These are phyloP conservation scores for Decorospora gaudefroyi DNA, from an alignment of 2,329 filamentous ascomycete species.

Conservation along the genomic window DNA sequence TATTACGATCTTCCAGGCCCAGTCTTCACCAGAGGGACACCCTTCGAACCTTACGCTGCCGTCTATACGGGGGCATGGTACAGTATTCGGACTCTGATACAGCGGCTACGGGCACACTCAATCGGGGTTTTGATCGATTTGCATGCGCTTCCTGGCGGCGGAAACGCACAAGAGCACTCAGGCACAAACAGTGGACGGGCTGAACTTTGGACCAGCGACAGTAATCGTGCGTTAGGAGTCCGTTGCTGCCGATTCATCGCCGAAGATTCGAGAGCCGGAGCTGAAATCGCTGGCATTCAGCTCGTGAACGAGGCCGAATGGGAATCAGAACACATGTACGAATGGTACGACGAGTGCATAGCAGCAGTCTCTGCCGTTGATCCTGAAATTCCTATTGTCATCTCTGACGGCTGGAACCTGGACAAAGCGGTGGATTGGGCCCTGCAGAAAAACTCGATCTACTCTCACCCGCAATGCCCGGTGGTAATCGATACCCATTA, in stretches of 20 bases:
- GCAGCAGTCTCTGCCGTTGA: slow-evolving; percentile 55
- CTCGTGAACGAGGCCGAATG: slow-evolving; percentile 61
- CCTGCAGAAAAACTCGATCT: slow-evolving; percentile 47
- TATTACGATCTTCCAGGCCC: slow-evolving; percentile 61
- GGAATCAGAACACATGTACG: slow-evolving; percentile 58
- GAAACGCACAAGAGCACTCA: slow-evolving; percentile 60
- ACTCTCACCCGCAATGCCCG: slow-evolving; percentile 48
- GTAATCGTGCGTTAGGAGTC: slow-evolving; percentile 54
- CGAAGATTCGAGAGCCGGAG: slow-evolving; percentile 50
- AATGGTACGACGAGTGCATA: slow-evolving; percentile 61
- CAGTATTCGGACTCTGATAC: slow-evolving; percentile 55
- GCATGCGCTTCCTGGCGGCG: slow-evolving; percentile 63
- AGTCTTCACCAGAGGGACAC: slow-evolving; percentile 56
- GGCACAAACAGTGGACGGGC: slow-evolving; percentile 59
- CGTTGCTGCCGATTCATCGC: slow-evolving; percentile 58
- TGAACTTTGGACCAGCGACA: slow-evolving; percentile 55
- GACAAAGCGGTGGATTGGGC: slow-evolving; percentile 53
- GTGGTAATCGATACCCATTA: slow-evolving; percentile 63
- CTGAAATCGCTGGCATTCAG: slow-evolving; percentile 60
- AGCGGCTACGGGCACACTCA: slow-evolving; percentile 52
- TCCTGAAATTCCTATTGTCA: slow-evolving; percentile 58
- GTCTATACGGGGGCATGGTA: slow-evolving; percentile 61
- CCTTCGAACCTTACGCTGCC: slow-evolving; percentile 55
- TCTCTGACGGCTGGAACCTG: slow-evolving; percentile 64
- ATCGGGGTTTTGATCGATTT: slow-evolving; percentile 64